These are phyloP conservation scores for Candida smagusa DNA, from an alignment of 1,139 yeast species.

Conservation along the genomic window DNA sequence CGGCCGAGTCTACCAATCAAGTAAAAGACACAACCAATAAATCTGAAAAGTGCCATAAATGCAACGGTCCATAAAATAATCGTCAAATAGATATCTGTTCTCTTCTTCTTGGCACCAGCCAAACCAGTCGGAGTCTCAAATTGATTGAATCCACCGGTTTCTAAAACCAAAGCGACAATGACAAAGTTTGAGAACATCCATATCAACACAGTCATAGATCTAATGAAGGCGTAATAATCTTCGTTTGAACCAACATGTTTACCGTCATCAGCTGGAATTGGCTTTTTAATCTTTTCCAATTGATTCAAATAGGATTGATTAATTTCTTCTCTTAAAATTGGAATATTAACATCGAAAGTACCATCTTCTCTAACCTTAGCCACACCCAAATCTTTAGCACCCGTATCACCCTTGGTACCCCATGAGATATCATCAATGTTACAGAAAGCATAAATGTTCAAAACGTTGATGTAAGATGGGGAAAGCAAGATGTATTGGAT, in stretches of 20 bases:
- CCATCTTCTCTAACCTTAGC: slow-evolving; percentile 68
- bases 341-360: slow-evolving; percentile 64
- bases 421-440: slow-evolving; percentile 50
- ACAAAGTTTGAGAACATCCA: slow-evolving; percentile 80
- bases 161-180: slow-evolving; percentile 67
- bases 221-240: slow-evolving; percentile 74
- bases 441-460: slow-evolving; percentile 49
- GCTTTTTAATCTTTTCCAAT: slow-evolving; percentile 56
- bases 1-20: slow-evolving; percentile 37
- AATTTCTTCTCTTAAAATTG: slow-evolving; percentile 60
- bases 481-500: slow-evolving; percentile 44
- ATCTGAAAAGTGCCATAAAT: slow-evolving; percentile 69
- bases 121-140: slow-evolving; percentile 16
- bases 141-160: slow-evolving; percentile 60
- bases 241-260: slow-evolving; percentile 46
- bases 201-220: slow-evolving; percentile 74
- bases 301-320: slow-evolving; percentile 61
- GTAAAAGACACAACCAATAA: slow-evolving; percentile 64
- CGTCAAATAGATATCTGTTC: slow-evolving; percentile 56
- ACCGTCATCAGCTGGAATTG: slow-evolving; percentile 25
- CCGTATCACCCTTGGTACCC: slow-evolving; percentile 51
- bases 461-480: slow-evolving; percentile 47
- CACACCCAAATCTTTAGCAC: slow-evolving; percentile 45
- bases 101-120: slow-evolving; percentile 14
- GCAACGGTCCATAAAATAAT: slow-evolving; percentile 82